Conservation (phyloP, 2,329 filamentous ascomycete genomes). For the Trichoderma arundinaceum region DNA sequence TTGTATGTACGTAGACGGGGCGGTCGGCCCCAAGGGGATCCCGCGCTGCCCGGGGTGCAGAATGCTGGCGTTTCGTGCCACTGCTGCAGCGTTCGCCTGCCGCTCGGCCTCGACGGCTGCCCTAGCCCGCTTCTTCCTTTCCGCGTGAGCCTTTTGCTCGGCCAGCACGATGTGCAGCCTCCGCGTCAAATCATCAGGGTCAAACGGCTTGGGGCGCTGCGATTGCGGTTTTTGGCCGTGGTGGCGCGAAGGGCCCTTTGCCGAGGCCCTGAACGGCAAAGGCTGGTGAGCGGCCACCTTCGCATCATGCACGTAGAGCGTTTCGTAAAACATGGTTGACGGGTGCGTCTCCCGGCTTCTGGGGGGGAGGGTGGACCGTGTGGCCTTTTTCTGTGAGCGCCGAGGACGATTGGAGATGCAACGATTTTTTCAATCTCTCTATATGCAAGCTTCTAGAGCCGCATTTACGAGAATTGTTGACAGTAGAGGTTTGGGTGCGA, state of each 20-base stretch:
- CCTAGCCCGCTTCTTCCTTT: constrained; percentile 43
- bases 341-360: background rate
- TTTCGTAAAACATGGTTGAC: constrained; percentile 30
- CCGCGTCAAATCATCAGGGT: constrained; percentile 60
- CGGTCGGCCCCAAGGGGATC: constrained; percentile 18
- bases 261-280: constrained; percentile 3
- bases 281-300: constrained; percentile 17
- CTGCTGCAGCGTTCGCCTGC: constrained; percentile 27
- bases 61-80: background rate
- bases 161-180: constrained; percentile 58
- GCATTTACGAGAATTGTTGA: background rate
- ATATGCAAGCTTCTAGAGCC: background rate
- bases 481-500: background rate
- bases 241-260: constrained; percentile 31
- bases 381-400: background rate
- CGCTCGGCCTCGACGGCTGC: constrained; percentile 36
- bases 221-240: constrained; percentile 31
- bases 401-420: background rate
- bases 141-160: constrained; percentile 53
- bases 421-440: background rate
- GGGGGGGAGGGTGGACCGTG: too few relatives aligned
- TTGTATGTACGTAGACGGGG: constrained; percentile 15
- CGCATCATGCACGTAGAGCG: constrained; percentile 36
- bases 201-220: constrained; percentile 48
- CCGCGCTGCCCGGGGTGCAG: background rate